Evolutionary conservation across 176 grass and related monocot genomes (phyloP).

Genomic region (Juncus effusus): DNA sequence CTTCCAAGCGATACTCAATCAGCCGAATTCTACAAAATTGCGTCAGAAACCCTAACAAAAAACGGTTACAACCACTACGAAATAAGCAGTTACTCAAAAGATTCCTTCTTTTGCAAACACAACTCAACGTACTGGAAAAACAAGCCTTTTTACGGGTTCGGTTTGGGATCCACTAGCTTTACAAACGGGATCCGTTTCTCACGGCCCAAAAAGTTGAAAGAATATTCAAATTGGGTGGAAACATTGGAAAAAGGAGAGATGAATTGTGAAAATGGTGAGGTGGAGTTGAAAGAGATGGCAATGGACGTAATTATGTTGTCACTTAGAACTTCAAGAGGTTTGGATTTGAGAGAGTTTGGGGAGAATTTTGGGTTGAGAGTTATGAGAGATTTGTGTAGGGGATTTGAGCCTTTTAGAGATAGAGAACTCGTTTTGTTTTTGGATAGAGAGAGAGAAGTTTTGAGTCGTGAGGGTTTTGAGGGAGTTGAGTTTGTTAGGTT

Average conservation of each 20-base stretch:
- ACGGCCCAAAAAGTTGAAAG: slow-evolving; percentile 73
- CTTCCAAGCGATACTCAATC: slow-evolving; percentile 63
- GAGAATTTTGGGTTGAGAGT: slow-evolving; percentile 56
- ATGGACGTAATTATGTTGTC: slow-evolving; percentile 88
- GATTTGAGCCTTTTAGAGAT: slow-evolving; percentile 58
- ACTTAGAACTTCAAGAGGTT: slow-evolving; percentile 66
- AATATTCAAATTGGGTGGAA: slow-evolving; percentile 70
- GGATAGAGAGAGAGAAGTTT: slow-evolving; percentile 40
- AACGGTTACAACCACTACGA: slow-evolving; percentile 78
- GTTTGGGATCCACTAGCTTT: slow-evolving; percentile 79
- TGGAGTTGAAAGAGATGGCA: slow-evolving; percentile 63
- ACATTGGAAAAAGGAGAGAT: slow-evolving; percentile 49
- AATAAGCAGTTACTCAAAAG: slow-evolving; percentile 85
- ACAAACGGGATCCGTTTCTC: slow-evolving; percentile 67
- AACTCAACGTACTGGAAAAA: slow-evolving; percentile 79
- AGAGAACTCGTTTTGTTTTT: slow-evolving; percentile 58
- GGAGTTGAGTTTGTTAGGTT: slow-evolving; percentile 56
- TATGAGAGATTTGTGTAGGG: slow-evolving; percentile 40
- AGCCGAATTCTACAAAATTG: slow-evolving; percentile 77
- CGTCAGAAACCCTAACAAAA: slow-evolving; percentile 59
- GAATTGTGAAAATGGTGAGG: slow-evolving; percentile 25
- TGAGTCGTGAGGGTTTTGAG: slow-evolving; percentile 44
- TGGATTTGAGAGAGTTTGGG: slow-evolving; percentile 56
- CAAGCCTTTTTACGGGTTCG: slow-evolving; percentile 72
- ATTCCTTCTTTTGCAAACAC: slow-evolving; percentile 82